Conservation (phyloP, 1,139 yeast species). For the Yamadazyma membranifaciens region DNA sequence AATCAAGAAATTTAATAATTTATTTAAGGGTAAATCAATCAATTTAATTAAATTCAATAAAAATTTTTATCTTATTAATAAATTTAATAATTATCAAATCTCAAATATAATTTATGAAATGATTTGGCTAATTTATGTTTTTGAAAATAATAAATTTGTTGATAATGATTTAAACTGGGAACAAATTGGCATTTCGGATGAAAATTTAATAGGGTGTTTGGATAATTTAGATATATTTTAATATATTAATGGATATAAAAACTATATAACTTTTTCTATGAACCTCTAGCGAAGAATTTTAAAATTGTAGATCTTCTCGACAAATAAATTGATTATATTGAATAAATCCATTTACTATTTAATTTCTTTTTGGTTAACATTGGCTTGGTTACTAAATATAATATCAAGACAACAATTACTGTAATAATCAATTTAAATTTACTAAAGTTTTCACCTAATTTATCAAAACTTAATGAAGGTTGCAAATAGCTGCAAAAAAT, state of each 20-base stretch:
- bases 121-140: slow-evolving; percentile 39
- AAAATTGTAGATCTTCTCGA: not conserved
- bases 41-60: slow-evolving; percentile 11
- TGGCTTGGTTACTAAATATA: slow-evolving; percentile 52
- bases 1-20: slow-evolving; percentile 28
- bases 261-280: too few relatives aligned
- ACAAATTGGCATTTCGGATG: slow-evolving; percentile 26
- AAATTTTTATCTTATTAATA: slow-evolving; percentile 31
- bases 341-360: slow-evolving; percentile 33
- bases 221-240: slow-evolving; percentile 11
- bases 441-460: slow-evolving; percentile 66
- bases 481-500: slow-evolving; percentile 73
- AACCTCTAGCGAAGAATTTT: too few relatives aligned
- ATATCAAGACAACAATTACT: slow-evolving; percentile 48
- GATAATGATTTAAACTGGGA: slow-evolving; percentile 26
- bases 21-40: slow-evolving; percentile 15
- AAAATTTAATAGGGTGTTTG: slow-evolving; percentile 23
- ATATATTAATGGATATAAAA: not conserved
- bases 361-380: slow-evolving; percentile 53
- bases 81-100: slow-evolving; percentile 38
- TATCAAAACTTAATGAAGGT: slow-evolving; percentile 85
- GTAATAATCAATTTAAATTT: slow-evolving; percentile 63
- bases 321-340: slow-evolving; percentile 2
- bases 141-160: slow-evolving; percentile 15
- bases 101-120: slow-evolving; percentile 42